A percentile compares a stretch with the other conserved stretches of the same genome.
Conservation (phyloP, 352 stramenopile genomes). For the Globisporangium okanoganense region DNA sequence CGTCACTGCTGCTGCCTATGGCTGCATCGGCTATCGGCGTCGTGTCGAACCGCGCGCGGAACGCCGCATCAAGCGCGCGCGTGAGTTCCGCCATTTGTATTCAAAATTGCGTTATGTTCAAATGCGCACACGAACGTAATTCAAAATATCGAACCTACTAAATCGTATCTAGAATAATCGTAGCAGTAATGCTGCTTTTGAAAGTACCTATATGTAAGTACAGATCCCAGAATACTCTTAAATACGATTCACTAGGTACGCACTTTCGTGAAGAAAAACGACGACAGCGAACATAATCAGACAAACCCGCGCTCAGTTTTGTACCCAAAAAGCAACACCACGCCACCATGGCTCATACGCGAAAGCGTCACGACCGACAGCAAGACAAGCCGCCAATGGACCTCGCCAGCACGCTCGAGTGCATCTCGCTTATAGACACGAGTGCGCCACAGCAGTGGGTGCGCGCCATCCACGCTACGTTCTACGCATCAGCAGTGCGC, state of each 20-base stretch:
- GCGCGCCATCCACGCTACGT: slow-evolving; percentile 21
- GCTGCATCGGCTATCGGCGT: not conserved
- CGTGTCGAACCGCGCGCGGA: not conserved
- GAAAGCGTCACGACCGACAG: not conserved
- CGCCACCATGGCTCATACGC: not conserved
- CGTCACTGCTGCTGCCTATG: not conserved
- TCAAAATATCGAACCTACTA: not conserved
- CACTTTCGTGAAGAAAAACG: not conserved
- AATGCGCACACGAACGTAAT: not conserved
- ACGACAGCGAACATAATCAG: not conserved
- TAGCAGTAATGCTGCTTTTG: not conserved
- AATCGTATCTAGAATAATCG: not conserved
- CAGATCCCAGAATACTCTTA: not conserved
- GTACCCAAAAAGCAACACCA: not conserved
- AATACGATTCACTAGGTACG: not conserved
- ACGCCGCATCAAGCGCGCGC: slow-evolving; percentile 4
- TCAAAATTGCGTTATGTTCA: not conserved
- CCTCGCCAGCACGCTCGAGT: slow-evolving; percentile 9
- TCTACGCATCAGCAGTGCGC: slow-evolving; percentile 23
- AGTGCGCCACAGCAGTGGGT: slow-evolving; percentile 19
- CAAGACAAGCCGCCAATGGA: not conserved
- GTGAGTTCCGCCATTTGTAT: slow-evolving; percentile 2
- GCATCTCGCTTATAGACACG: not conserved
- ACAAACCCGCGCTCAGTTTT: not conserved
- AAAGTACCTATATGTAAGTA: no score